These are phyloP conservation scores for Melianthus villosus DNA, from an alignment of 441 rosid genomes.

Conservation along the genomic window DNA sequence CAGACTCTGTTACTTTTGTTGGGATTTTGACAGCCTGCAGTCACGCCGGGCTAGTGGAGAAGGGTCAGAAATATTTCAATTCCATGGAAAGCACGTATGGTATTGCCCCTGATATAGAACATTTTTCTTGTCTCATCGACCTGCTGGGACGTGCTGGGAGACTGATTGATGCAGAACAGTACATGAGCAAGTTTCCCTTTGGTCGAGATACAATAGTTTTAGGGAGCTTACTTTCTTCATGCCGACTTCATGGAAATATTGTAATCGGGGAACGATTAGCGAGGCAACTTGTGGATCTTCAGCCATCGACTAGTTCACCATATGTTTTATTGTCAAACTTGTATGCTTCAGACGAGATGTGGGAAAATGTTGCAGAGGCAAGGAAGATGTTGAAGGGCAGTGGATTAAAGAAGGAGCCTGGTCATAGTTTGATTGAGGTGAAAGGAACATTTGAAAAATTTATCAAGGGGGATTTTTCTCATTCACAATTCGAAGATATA, in stretches of 20 bases:
- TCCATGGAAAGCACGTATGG: slow-evolving; percentile 30
- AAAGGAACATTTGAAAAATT: too few species aligned
- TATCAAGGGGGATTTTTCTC: too few species aligned
- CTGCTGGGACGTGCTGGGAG: slow-evolving; percentile 52
- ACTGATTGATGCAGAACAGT: slow-evolving; percentile 30
- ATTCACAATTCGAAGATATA: too few species aligned
- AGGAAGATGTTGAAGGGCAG: slow-evolving; percentile 43
- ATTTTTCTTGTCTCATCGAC: slow-evolving; percentile 50
- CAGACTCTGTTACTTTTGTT: slow-evolving; percentile 41
- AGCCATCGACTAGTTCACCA: slow-evolving; percentile 33
- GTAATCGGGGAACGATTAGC: slow-evolving; percentile 29
- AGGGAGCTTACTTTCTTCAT: slow-evolving; percentile 48
- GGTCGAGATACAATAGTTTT: slow-evolving; percentile 29
- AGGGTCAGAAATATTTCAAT: slow-evolving; percentile 29
- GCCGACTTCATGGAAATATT: slow-evolving; percentile 35
- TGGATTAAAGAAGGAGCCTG: slow-evolving; percentile 51
- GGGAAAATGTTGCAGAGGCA: slow-evolving; percentile 35
- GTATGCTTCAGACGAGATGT: slow-evolving; percentile 43
- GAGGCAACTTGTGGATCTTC: slow-evolving; percentile 25
- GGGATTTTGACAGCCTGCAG: slow-evolving; percentile 47
- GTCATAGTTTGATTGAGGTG: slow-evolving; percentile 37
- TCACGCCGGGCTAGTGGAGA: slow-evolving; percentile 40
- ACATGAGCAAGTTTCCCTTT: slow-evolving; percentile 18
- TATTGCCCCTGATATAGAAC: slow-evolving; percentile 34
- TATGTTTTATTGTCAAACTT: slow-evolving; percentile 40